These are phyloP conservation scores for Colletotrichum sp. DNA, from an alignment of 2,329 filamentous ascomycete genomes.

Conservation along the genomic window DNA sequence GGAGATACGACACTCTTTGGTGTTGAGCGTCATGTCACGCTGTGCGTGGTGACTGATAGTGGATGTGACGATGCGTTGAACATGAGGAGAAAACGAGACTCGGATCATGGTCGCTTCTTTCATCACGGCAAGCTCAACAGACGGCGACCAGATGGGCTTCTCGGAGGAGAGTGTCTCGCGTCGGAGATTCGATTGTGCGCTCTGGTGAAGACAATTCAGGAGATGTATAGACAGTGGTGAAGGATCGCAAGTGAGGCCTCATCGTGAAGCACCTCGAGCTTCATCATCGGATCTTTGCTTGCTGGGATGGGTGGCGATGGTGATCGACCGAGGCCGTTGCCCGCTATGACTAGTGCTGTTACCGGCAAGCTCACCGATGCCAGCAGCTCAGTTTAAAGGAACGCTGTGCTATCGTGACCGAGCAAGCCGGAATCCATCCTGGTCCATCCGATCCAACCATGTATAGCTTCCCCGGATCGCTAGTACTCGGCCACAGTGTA, in stretches of 20 bases:
- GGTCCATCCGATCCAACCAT: neutral
- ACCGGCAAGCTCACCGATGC: neutral
- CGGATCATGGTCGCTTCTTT: neutral
- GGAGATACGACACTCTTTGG: neutral
- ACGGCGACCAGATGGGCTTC: neutral
- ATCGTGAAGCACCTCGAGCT: neutral
- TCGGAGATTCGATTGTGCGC: neutral
- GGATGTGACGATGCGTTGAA: neutral
- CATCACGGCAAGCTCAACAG: neutral
- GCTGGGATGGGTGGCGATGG: neutral
- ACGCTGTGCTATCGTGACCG: neutral
- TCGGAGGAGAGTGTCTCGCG: neutral
- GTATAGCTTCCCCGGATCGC: neutral
- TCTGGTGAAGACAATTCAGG: neutral
- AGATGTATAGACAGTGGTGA: neutral
- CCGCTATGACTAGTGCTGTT: neutral
- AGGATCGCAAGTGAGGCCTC: neutral
- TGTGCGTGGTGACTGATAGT: neutral
- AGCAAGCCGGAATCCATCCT: neutral
- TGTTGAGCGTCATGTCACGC: neutral
- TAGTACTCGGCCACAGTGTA: neutral
- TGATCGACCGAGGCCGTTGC: neutral
- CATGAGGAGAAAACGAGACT: neutral
- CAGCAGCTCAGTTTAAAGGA: neutral
- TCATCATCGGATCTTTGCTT: neutral